These are phyloP conservation scores for Diaporthe sp. DNA, from an alignment of 2,329 filamentous ascomycete species.

Conservation along the genomic window DNA sequence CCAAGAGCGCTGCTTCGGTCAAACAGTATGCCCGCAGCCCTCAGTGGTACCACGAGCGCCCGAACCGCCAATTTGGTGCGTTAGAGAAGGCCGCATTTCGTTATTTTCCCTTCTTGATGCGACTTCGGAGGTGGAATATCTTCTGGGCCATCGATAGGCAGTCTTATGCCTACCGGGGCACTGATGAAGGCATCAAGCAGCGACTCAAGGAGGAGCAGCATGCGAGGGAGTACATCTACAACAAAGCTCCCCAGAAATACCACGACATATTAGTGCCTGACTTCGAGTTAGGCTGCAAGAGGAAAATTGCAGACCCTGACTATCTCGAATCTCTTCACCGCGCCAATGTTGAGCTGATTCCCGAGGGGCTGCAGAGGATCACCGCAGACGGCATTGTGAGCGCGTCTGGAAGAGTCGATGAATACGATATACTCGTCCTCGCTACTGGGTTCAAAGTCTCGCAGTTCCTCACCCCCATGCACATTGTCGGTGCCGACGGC, in stretches of 20 bases:
- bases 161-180: background rate
- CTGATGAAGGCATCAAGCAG: background rate
- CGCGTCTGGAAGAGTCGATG: constrained; percentile 40
- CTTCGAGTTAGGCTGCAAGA: constrained; percentile 53
- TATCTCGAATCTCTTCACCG: constrained; percentile 50
- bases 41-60: constrained; percentile 45
- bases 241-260: constrained; percentile 48
- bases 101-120: constrained; percentile 44
- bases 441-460: constrained; percentile 48
- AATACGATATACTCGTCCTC: constrained; percentile 48
- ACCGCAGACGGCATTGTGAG: constrained; percentile 48
- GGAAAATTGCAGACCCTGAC: constrained; percentile 52
- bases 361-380: constrained; percentile 46
- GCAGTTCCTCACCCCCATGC: constrained; percentile 47
- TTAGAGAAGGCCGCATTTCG: constrained; percentile 44
- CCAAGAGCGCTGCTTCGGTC: constrained; percentile 44
- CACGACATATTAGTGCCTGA: constrained; percentile 47
- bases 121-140: constrained; percentile 39
- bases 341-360: constrained; percentile 49
- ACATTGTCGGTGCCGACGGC: constrained; percentile 47
- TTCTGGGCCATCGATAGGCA: constrained; percentile 42
- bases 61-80: constrained; percentile 39
- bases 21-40: constrained; percentile 4
- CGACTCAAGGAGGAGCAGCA: constrained; percentile 11
- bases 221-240: constrained; percentile 47